These are phyloP conservation scores for Rhamnella rubrinervis DNA, from an alignment of 331 rosid species.

Conservation along the genomic window DNA sequence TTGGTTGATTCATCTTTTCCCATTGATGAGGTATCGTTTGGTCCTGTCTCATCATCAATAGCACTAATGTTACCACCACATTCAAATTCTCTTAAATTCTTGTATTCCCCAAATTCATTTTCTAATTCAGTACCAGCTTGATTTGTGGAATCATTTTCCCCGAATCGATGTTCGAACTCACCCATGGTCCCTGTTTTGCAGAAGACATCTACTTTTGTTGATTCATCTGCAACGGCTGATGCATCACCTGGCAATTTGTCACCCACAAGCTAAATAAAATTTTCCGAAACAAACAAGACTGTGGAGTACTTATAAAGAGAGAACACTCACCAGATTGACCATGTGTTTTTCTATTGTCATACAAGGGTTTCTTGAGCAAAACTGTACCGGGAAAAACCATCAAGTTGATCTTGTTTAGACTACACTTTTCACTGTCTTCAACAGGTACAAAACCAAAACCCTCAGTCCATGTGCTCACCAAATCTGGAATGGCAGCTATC, in stretches of 20 bases:
- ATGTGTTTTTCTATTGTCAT: constrained; percentile 31
- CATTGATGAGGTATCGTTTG: constrained; percentile 19
- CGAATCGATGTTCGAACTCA: constrained; percentile 13
- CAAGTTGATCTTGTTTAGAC: constrained; percentile 62
- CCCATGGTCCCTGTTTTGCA: constrained; percentile 23
- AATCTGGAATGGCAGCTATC: constrained; percentile 85
- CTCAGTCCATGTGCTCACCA: constrained; percentile 83
- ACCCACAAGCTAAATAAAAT: constrained; percentile 20
- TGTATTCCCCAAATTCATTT: constrained; percentile 23
- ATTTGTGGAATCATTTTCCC: constrained; percentile 4
- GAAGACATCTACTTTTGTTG: constrained; percentile 16
- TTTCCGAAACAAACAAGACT: background rate
- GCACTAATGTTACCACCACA: constrained; percentile 17
- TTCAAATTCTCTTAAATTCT: constrained; percentile 21
- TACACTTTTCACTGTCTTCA: constrained; percentile 56
- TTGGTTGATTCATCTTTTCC: constrained; percentile 31
- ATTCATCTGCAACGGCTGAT: constrained; percentile 31
- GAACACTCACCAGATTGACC: constrained; percentile 36
- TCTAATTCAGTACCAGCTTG: constrained; percentile 28
- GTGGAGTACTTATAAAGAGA: constrained; percentile 8
- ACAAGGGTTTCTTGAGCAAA: constrained; percentile 67
- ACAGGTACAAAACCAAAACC: constrained; percentile 85
- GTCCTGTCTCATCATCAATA: constrained; percentile 11
- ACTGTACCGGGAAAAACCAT: constrained; percentile 96
- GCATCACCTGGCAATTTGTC: constrained; percentile 33